A percentile compares a stretch with the other conserved stretches of the same genome.
phyloP scores from a whole-genome alignment of 1,139 yeast genomes.

The Debaryomyces robertsiae region DNA sequence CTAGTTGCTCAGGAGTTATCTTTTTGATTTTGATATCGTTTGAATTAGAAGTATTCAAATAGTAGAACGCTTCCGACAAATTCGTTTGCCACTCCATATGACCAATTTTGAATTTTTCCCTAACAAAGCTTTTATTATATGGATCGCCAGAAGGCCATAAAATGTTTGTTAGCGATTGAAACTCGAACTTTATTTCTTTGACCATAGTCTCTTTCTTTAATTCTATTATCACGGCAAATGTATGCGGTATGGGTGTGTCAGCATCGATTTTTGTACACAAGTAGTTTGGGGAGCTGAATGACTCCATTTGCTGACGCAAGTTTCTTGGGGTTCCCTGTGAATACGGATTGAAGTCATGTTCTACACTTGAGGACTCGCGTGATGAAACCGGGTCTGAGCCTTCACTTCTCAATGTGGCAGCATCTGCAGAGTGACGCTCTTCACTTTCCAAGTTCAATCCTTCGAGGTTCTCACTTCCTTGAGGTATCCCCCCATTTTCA shows the following conservation, averaged over 20 bases:
- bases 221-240: constrained; percentile 48
- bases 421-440: constrained; percentile 7
- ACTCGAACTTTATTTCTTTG: constrained; percentile 34
- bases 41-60: constrained; percentile 41
- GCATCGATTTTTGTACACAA: constrained; percentile 44
- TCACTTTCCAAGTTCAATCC: constrained; percentile 10
- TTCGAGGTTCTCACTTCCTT: constrained; percentile 9
- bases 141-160: constrained; percentile 63
- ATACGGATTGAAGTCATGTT: constrained; percentile 9
- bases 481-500: constrained; percentile 39
- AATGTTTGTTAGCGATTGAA: constrained; percentile 37
- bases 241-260: constrained; percentile 48
- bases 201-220: constrained; percentile 37
- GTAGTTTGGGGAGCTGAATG: constrained; percentile 41
- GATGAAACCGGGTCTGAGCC: background rate
- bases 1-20: constrained; percentile 38
- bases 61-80: constrained; percentile 49
- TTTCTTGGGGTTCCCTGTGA: constrained; percentile 16
- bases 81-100: constrained; percentile 49
- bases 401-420: background rate
- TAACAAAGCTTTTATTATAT: constrained; percentile 40
- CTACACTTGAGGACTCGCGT: constrained; percentile 1
- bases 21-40: constrained; percentile 33
- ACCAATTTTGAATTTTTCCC: constrained; percentile 55
- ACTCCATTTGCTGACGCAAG: constrained; percentile 20